A percentile compares a stretch with the other conserved stretches of the same genome.
These are phyloP conservation scores for Actinomucor elegans DNA, from an alignment of 371 early-diverging fungal genomes.

Conservation along the genomic window DNA sequence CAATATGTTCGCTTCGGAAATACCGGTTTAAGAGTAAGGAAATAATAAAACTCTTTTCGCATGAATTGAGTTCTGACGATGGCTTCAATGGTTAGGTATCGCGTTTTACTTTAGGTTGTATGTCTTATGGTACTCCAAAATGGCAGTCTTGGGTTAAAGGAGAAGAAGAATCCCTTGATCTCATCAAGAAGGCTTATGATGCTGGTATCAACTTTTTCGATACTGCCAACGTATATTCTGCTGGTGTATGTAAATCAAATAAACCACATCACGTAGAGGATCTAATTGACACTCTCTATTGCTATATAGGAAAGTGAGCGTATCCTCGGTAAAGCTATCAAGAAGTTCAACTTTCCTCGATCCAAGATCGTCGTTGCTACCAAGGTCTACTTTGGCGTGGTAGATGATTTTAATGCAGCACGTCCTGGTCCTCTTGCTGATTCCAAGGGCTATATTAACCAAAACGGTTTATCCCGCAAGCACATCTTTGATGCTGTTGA, in stretches of 20 bases:
- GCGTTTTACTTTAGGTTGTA: constrained; percentile 24
- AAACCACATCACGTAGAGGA: too few relatives aligned
- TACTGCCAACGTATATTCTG: constrained; percentile 38
- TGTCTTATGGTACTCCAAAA: constrained; percentile 32
- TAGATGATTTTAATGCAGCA: not conserved
- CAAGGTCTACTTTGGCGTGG: constrained; percentile 34
- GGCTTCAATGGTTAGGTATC: not conserved
- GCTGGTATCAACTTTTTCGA: constrained; percentile 47
- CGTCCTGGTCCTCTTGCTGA: not conserved
- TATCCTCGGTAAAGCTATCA: constrained; percentile 42
- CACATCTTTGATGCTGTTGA: constrained; percentile 50
- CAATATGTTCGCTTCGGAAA: constrained; percentile 23
- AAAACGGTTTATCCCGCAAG: constrained; percentile 47
- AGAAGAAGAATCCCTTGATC: constrained; percentile 30
- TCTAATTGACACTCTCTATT: too few relatives aligned
- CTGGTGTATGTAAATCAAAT: too few relatives aligned
- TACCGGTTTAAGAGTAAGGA: constrained; percentile 18
- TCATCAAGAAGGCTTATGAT: constrained; percentile 43
- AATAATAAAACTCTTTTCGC: not conserved
- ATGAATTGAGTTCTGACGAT: not conserved
- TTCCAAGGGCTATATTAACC: constrained; percentile 20
- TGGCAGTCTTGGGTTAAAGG: constrained; percentile 28
- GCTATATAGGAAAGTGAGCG: constrained; percentile 43
- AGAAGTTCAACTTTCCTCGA: constrained; percentile 41
- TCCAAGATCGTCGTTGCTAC: constrained; percentile 44